These are phyloP conservation scores for Cyclospora cayetanensis DNA, from an alignment of 169 alveolate genomes.

Conservation along the genomic window DNA sequence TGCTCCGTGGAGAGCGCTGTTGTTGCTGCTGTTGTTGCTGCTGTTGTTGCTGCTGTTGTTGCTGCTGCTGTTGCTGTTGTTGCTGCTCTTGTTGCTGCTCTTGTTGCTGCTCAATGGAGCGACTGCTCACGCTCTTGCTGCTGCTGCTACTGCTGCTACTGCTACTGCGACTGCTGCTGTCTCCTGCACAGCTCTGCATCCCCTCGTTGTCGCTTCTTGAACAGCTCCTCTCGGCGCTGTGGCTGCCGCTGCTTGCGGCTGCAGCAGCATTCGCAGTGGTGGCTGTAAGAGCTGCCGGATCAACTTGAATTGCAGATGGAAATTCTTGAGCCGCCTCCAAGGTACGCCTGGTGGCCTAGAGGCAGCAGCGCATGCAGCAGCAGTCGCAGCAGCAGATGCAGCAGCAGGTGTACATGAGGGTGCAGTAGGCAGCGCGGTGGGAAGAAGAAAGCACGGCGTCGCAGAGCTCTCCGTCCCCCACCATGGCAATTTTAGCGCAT, in stretches of 20 bases:
- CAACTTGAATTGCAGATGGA: background rate
- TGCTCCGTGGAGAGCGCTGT: background rate
- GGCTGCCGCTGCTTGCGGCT: constrained; percentile 9
- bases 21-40: background rate
- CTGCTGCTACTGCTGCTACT: constrained; percentile 24
- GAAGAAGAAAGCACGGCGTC: no score
- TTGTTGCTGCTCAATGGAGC: background rate
- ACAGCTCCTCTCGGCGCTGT: background rate
- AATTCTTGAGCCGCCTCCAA: background rate
- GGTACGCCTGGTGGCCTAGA: background rate
- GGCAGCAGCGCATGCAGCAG: background rate
- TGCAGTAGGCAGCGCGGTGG: no score
- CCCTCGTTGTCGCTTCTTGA: background rate
- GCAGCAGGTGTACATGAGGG: no score
- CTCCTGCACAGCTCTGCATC: background rate
- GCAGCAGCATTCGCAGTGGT: background rate
- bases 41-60: background rate
- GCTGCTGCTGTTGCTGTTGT: constrained; percentile 32
- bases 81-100: background rate
- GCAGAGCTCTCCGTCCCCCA: no score
- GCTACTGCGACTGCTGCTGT: constrained; percentile 36
- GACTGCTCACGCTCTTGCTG: background rate
- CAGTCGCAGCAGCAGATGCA: constrained; percentile 21
- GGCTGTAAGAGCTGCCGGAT: background rate
- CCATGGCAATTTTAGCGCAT: no score